Base-by-base conservation (phyloP, 306 rosid genomes). In the Medicago ruthenica region DNA sequence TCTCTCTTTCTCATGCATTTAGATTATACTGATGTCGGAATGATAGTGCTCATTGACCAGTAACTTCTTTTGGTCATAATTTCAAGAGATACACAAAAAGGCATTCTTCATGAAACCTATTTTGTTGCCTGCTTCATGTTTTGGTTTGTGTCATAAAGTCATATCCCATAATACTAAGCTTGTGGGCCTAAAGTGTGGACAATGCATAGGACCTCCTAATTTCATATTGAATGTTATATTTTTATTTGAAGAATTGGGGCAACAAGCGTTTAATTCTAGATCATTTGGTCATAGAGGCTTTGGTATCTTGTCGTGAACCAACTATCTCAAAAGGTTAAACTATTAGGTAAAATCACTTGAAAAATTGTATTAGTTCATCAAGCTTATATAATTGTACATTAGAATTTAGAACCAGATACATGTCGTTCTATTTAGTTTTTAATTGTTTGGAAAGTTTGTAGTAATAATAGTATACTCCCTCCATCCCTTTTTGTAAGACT, bases 11-110 rank as follows among this genome's bases (percentile, higher is more conserved):
- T n/a, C 63, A 6, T 51, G 50, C 60, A 31, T 57, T 45, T 34
- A 34, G 27, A 79, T 79, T 27, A 44, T 5, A 37, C 13, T 41
- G 4, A 67, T 48, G 5, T 50, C 39, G 20, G 68, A 77, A 67
- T 48, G 54, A 16, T 14, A 27, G 39, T 61, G 67, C 17, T 9
- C 36, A 73, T 22, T 34, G 37, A 22, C 16, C 16, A 8, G 37
- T 40, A 14, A 72, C 61, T 66, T 67, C 47, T 36, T 27, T 59
- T 9, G 8, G 18, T 12, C 51, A 45, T 45, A 12, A 14, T 59
- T 59, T 59, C 14, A 45, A 45, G 14, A 45, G 51, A 45, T 12
- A 45, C 51, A 13, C 51, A 45, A 45, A 45, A 45, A 12, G n/a
- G 7, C 51, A 45, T 45, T 45, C 51, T 10, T 4, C n/a, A 45